Base-by-base conservation (phyloP, 2,329 filamentous ascomycete genomes). In the Diplodia intermedia region DNA sequence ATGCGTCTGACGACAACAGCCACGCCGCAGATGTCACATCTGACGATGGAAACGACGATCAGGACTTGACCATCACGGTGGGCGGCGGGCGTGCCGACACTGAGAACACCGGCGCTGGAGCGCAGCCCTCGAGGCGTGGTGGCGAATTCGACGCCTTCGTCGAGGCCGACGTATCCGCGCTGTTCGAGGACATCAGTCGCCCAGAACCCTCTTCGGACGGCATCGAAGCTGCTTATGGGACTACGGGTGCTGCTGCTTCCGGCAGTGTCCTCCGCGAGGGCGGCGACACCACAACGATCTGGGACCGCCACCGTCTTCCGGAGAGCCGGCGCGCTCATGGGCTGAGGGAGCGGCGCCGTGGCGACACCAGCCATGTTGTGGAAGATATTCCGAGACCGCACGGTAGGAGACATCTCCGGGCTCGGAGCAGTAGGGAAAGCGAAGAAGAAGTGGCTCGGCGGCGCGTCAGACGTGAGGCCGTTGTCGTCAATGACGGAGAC, bases 401-500 rank as follows among this genome's bases (percentile, higher is more conserved):
- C 47, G 68, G 38, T 79, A 74, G 82, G 66, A 73, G 78, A 36
- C 54, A 56, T 14, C 75, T 83, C 69, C 86, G 54, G n/a, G 33
- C 65, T 4, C 43, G 63, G 20, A 55, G 55, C 26, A 36, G 55
- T 2, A 31, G 87, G 68, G 86, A 88, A 75, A 88, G 83, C 69
- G 82, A 80, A 7, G 89, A 89, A 75, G 91, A 94, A 77, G 89
- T 91, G 73, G 86, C 90, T 65, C 83, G 94, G 69, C 84, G 93
- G 69, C 86, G 93, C 71, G 86, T 92, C 61, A 86, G 94, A 75
- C 86, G 93, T 71, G 93, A 97, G 81, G 93, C 93, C 4, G 94
- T 97, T 87, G 93, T 97, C 23, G 82, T 97, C 68, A 94, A 93
- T 74, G 93, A 97, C 74, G 91, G 92, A n/a, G 92, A 88, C 26